A percentile compares a stretch with the other conserved stretches of the same genome.
Evolutionary conservation across 2,329 filamentous ascomycete species (phyloP).

Genomic region (Pseudomassariella vexata): DNA sequence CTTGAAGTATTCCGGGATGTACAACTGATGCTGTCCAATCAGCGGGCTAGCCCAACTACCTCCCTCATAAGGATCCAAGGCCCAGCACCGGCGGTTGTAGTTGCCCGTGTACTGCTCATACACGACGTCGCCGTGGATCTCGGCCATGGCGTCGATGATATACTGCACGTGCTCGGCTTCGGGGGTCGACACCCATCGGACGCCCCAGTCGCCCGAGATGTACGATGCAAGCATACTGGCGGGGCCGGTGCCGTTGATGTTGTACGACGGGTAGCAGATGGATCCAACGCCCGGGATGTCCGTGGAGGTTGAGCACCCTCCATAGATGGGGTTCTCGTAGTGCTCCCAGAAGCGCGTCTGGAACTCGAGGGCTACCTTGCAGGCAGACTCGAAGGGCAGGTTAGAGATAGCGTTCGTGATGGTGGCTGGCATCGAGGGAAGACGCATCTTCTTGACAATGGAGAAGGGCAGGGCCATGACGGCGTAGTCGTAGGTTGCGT

Average conservation of each 20-base stretch:
- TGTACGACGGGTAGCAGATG: conserved; percentile 63
- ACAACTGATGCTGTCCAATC: conserved; percentile 62
- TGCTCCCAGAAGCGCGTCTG: conserved; percentile 57
- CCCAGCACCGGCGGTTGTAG: conserved; percentile 62
- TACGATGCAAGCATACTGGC: conserved; percentile 60
- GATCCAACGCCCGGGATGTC: conserved; percentile 57
- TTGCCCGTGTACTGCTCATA: conserved; percentile 58
- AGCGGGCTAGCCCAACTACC: conserved; percentile 57
- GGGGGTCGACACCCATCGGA: conserved; percentile 37
- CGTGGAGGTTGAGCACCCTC: conserved; percentile 51
- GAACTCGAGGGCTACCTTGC: conserved; percentile 63
- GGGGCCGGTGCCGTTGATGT: conserved; percentile 57
- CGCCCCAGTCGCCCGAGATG: conserved; percentile 34
- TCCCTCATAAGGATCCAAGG: conserved; percentile 52
- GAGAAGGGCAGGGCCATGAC: conserved; percentile 61
- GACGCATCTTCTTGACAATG: conserved; percentile 55
- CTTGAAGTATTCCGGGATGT: conserved; percentile 66
- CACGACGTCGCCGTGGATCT: conserved; percentile 59
- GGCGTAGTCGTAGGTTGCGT: conserved; percentile 57
- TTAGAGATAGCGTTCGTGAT: conserved; percentile 42
- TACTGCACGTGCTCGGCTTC: conserved; percentile 58
- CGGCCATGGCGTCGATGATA: conserved; percentile 59
- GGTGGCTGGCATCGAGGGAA: conserved; percentile 36
- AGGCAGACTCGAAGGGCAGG: conserved; percentile 38
- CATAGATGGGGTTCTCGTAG: conserved; percentile 49